phyloP scores from a whole-genome alignment of 148 eudicot species.

The Rhododendron williamsianum region DNA sequence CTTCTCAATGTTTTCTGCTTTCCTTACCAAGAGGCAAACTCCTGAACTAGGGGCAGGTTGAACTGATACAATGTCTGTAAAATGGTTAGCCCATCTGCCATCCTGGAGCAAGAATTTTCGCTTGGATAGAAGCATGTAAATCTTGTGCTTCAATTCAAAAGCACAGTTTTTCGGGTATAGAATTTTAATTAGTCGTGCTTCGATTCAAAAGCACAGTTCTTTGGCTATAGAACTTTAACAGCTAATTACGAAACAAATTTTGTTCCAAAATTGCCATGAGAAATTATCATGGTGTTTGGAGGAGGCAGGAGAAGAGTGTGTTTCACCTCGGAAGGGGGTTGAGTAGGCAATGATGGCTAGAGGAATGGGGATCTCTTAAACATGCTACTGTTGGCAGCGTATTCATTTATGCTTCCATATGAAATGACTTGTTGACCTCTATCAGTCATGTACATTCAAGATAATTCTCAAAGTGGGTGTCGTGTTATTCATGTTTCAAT shows the following conservation, averaged over 20 bases:
- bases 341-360: neutral
- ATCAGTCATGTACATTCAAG: neutral
- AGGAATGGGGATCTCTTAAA: neutral
- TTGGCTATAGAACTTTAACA: neutral
- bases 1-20: conserved; percentile 2
- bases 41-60: neutral
- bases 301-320: neutral
- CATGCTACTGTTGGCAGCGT: neutral
- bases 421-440: neutral
- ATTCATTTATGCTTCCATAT: neutral
- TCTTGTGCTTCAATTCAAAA: neutral
- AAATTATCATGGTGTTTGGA: neutral
- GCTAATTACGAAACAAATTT: neutral
- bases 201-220: neutral
- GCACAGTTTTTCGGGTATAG: neutral
- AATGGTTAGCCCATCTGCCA: neutral
- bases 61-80: neutral
- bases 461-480: neutral
- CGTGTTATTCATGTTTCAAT: neutral
- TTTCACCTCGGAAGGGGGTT: neutral
- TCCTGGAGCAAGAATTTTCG: neutral
- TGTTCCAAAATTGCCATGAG: neutral
- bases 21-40: neutral
- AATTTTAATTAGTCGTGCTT: neutral
- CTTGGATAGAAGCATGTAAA: neutral